phyloP scores from a whole-genome alignment of 2,329 filamentous ascomycete species.

The Trichoderma sp. region DNA sequence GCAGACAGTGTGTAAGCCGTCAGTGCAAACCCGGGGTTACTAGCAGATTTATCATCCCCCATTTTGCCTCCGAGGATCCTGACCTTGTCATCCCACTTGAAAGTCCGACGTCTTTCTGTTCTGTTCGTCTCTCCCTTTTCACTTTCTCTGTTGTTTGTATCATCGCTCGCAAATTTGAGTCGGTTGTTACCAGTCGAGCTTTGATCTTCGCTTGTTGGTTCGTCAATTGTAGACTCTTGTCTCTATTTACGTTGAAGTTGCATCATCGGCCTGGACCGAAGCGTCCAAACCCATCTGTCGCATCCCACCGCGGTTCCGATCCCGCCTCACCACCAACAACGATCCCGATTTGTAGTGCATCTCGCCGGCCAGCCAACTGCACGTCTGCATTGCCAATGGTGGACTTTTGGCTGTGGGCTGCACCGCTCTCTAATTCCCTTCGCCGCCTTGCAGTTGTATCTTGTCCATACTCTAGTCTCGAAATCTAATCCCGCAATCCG shows the following conservation, averaged over 20 bases:
- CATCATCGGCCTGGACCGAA: not conserved
- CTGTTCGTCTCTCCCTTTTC: no score
- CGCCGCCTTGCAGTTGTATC: no score
- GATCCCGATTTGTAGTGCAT: not conserved
- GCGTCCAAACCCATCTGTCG: not conserved
- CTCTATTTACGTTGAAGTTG: no score
- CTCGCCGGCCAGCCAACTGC: not conserved
- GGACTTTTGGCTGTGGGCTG: not conserved
- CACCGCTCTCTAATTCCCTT: not conserved
- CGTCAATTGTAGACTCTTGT: not conserved
- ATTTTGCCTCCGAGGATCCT: not conserved
- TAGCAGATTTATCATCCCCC: slow-evolving; percentile 23
- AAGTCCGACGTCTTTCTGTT: no score
- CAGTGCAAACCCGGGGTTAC: not conserved
- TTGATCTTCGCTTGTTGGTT: not conserved
- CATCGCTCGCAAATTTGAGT: not conserved
- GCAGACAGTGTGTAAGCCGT: not conserved
- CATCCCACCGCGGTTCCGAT: slow-evolving; percentile 22
- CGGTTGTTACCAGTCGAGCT: not conserved
- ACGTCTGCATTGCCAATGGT: not conserved
- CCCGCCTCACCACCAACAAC: slow-evolving; percentile 3
- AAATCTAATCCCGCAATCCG: not conserved
- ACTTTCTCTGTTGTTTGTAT: not conserved
- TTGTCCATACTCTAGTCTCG: no score
- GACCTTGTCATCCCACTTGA: not conserved